Evolutionary conservation across 441 rosid genomes (phyloP).

Genomic region (Gossypium davidsonii): DNA sequence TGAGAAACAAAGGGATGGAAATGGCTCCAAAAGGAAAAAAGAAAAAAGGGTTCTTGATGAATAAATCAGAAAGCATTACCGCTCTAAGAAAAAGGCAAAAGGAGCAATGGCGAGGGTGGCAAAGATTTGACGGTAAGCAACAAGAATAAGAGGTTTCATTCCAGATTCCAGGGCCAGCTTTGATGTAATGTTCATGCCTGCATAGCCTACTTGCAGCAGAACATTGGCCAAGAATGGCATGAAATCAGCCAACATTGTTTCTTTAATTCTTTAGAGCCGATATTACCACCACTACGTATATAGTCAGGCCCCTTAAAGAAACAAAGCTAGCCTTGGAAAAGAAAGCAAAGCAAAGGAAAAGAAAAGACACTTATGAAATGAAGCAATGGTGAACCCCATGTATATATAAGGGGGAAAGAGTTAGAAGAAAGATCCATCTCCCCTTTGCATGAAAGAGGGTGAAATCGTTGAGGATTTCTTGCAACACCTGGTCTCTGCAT

Average conservation of each 20-base stretch:
- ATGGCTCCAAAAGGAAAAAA: not conserved
- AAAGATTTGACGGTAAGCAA: conserved; percentile 71
- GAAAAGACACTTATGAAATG: not conserved
- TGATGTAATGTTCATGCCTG: conserved; percentile 79
- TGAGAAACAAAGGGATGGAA: not conserved
- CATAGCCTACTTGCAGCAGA: conserved; percentile 61
- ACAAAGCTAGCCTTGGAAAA: not conserved
- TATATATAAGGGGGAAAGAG: not conserved
- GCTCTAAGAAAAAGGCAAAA: conserved; percentile 58
- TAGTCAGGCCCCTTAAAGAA: not conserved
- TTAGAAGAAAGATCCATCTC: not conserved
- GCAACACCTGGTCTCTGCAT: conserved; percentile 22
- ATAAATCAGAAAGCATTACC: conserved; percentile 30
- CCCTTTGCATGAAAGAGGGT: conserved; percentile 1
- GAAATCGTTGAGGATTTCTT: conserved; percentile 27
- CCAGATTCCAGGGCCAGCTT: conserved; percentile 88
- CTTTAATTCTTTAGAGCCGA: not conserved
- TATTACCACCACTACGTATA: not conserved
- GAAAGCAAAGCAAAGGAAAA: not conserved
- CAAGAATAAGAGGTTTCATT: conserved; percentile 80
- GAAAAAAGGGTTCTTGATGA: not conserved
- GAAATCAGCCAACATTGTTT: conserved; percentile 32
- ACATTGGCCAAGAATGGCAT: conserved; percentile 77
- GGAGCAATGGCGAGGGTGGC: conserved; percentile 70
- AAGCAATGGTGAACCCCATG: not conserved